Evolutionary conservation across 495 filamentous ascomycete species (phyloP).

Genomic region (Daldinia concentrica): DNA sequence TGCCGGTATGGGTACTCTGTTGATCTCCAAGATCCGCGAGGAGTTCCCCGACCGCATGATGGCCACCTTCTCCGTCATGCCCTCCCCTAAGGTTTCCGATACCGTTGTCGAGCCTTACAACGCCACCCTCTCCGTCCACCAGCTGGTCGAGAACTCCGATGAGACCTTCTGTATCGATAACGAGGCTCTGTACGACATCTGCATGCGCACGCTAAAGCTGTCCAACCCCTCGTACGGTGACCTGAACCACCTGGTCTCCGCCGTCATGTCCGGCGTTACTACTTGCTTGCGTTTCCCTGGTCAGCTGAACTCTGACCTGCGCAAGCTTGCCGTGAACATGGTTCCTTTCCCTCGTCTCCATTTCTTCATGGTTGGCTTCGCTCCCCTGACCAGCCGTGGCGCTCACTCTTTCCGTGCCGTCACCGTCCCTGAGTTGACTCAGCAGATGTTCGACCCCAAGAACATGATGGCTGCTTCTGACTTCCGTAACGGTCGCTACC

Average conservation of each 20-base stretch:
- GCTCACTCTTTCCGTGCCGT: slow-evolving; percentile 96
- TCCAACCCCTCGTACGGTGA: slow-evolving; percentile 98
- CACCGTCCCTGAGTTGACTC: slow-evolving; percentile 96
- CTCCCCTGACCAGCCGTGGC: slow-evolving; percentile 96
- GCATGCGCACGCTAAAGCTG: slow-evolving; percentile 99
- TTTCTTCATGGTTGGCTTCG: slow-evolving; percentile 99
- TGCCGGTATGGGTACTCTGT: slow-evolving; percentile 99
- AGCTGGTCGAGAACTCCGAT: slow-evolving; percentile 99
- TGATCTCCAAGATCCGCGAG: slow-evolving; percentile 99
- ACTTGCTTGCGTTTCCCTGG: slow-evolving; percentile 99
- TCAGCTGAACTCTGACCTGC: slow-evolving; percentile 99
- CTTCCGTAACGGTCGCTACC: slow-evolving; percentile 99
- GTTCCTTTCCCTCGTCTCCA: slow-evolving; percentile 99
- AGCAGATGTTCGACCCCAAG: slow-evolving; percentile 99
- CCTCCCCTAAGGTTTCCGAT: slow-evolving; percentile 99
- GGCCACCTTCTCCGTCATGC: slow-evolving; percentile 99
- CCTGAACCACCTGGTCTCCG: slow-evolving; percentile 98
- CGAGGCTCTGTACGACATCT: slow-evolving; percentile 99
- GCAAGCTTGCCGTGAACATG: slow-evolving; percentile 99
- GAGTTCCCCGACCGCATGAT: slow-evolving; percentile 99
- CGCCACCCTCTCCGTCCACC: slow-evolving; percentile 97
- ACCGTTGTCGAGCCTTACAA: slow-evolving; percentile 99
- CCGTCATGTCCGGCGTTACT: slow-evolving; percentile 99
- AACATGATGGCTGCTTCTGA: slow-evolving; percentile 99
- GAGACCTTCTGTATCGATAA: slow-evolving; percentile 99